Base-by-base conservation (phyloP, 1,284 basidiomycete genomes). In the Apiotrichum laibachii region DNA sequence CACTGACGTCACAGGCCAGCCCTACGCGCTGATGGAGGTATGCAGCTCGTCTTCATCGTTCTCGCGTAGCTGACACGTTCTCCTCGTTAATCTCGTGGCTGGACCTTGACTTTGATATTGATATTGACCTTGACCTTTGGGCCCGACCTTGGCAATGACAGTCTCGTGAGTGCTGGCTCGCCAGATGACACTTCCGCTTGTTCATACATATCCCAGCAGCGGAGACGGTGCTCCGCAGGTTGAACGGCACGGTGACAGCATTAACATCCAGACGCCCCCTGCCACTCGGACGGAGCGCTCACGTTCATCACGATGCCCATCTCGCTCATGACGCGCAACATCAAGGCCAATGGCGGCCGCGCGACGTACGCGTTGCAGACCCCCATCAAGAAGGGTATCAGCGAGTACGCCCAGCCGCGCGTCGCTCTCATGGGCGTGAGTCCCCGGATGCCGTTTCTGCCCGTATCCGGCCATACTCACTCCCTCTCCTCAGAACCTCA, bases 1-100 rank as follows among this genome's bases (percentile, higher is more conserved):
- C 2, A 43, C 46, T 60, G 31, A 50, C 50, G 7, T 16, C 45
- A 15, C 66, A 85, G 85, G 81, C 21, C 77, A 82, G 62, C 84
- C 85, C 16, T 85, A 86, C 68, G 80, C 84, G 9, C 73, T 86
- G 58, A 84, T 85, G 73, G 85, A 86, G 73, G 86, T 86, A 42
- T 31, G 50, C 44, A 67, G 81, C 84, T 68, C 77, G 79, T n/a
- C n/a, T 39, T n/a, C 21, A 3, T 8, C 18, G 9, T 18, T 31
- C 15, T 21, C 35, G 34, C 40, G 56, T 9, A 21, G 22, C 34
- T 50, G 49, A 37, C 35, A 37, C 21, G 15, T 18, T 18, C 31
- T 26, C 52, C 31, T 22, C 11, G 2, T 35, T 35, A 9, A 1
- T 18, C 16, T 49, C 19, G 33, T 9, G 16, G 21, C 18, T 21